Evolutionary conservation across 2,329 filamentous ascomycete genomes (phyloP).

Genomic region (Botrytis fabae): DNA sequence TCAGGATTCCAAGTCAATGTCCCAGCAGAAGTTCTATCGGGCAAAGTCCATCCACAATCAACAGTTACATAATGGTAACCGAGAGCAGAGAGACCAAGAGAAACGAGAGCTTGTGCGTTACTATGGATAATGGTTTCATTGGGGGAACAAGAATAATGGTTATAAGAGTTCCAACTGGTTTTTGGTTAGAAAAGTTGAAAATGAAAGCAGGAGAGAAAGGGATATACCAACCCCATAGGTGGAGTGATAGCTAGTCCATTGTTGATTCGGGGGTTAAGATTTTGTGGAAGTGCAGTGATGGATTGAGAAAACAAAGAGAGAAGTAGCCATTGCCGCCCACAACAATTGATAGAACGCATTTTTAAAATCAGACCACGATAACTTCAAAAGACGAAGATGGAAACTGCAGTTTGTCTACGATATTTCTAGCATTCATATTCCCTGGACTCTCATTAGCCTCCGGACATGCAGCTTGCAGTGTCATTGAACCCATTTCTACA

Average conservation of each 20-base stretch:
- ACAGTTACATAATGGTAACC: constrained; percentile 53
- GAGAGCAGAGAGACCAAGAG: constrained; percentile 45
- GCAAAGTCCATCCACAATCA: constrained; percentile 52
- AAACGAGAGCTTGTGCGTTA: constrained; percentile 50
- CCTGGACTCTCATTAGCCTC: not conserved
- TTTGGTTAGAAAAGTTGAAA: not conserved
- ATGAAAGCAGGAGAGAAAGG: not conserved
- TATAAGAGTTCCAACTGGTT: constrained; percentile 51
- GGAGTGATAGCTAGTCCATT: constrained; percentile 36
- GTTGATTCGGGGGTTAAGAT: constrained; percentile 24
- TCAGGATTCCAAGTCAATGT: constrained; percentile 46
- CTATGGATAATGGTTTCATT: constrained; percentile 49
- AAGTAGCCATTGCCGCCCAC: not conserved
- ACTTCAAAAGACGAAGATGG: not conserved
- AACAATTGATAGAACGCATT: not conserved
- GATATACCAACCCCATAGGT: constrained; percentile 32
- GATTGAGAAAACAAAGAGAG: constrained; percentile 1
- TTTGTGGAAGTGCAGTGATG: not conserved
- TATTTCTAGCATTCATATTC: not conserved
- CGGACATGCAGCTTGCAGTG: not conserved
- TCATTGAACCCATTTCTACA: not conserved
- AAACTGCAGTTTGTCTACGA: not conserved
- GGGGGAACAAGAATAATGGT: constrained; percentile 49
- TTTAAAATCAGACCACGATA: not conserved
- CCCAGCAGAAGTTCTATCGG: constrained; percentile 40